Evolutionary conservation across 371 early-diverging fungal species (phyloP).

Genomic region (Rhizomucor pusillus): DNA sequence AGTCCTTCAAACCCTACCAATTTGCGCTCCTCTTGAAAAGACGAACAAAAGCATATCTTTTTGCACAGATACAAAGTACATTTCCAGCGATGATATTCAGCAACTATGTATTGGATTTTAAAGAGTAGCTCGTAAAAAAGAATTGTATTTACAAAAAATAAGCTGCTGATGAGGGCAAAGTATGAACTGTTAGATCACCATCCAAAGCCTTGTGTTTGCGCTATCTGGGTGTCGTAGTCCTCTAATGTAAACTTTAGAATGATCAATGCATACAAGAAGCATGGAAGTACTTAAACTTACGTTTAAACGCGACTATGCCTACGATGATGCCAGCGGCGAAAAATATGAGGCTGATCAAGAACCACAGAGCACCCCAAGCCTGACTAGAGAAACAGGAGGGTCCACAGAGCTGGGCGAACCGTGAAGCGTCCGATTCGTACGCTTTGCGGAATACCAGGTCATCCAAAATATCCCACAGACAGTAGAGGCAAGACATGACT

Average conservation of each 20-base stretch:
- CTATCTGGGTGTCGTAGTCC: slow-evolving; percentile 28
- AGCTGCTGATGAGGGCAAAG: too few relatives aligned
- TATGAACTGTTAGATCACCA: too few relatives aligned
- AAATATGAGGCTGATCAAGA: slow-evolving; percentile 77
- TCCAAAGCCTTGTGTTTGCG: slow-evolving; percentile 27
- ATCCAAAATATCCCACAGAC: slow-evolving; percentile 89
- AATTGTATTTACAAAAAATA: too few relatives aligned
- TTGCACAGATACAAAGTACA: too few relatives aligned
- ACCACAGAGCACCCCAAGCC: slow-evolving; percentile 84
- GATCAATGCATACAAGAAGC: not conserved
- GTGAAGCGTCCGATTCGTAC: slow-evolving; percentile 84
- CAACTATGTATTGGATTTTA: too few relatives aligned
- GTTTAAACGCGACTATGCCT: slow-evolving; percentile 73
- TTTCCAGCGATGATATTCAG: too few relatives aligned
- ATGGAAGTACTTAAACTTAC: slow-evolving; percentile 6
- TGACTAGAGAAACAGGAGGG: slow-evolving; percentile 60
- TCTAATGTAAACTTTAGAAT: slow-evolving; percentile 6
- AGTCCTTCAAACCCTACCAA: too few relatives aligned
- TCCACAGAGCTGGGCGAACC: slow-evolving; percentile 74
- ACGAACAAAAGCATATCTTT: too few relatives aligned
- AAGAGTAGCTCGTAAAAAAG: too few relatives aligned
- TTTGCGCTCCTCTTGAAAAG: too few relatives aligned
- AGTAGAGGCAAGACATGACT: slow-evolving; percentile 83
- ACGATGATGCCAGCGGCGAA: slow-evolving; percentile 67
- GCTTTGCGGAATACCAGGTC: slow-evolving; percentile 83